Percentiles rank a stretch among this genome's conserved stretches.
phyloP scores from a whole-genome alignment of 805 yeast species.

The Cyberlindnera galapagoensis region DNA sequence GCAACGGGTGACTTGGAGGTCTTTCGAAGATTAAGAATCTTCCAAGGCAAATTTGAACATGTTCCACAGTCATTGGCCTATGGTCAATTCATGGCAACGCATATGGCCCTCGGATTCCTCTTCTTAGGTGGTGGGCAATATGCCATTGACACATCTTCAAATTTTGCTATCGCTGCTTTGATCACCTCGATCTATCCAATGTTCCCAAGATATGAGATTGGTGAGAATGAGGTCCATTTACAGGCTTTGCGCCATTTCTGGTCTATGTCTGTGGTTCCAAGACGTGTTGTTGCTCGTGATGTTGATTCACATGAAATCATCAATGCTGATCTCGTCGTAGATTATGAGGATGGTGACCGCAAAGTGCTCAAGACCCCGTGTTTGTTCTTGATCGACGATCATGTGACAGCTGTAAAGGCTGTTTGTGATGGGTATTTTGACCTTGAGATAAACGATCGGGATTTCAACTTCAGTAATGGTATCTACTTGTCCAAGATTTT shows the following conservation, averaged over 20 bases:
- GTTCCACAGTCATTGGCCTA: slow-evolving; percentile 31
- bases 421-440: slow-evolving; percentile 46
- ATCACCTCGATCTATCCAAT: slow-evolving; percentile 75
- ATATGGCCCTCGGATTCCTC: slow-evolving; percentile 79
- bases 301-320: slow-evolving; percentile 53
- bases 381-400: slow-evolving; percentile 53
- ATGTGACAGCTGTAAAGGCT: slow-evolving; percentile 42
- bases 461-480: slow-evolving; percentile 22
- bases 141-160: slow-evolving; percentile 55
- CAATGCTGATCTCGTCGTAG: slow-evolving; percentile 33
- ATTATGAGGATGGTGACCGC: slow-evolving; percentile 31
- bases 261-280: slow-evolving; percentile 74
- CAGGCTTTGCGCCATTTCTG: slow-evolving; percentile 89
- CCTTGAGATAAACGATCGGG: slow-evolving; percentile 33
- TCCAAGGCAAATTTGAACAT: slow-evolving; percentile 43
- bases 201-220: slow-evolving; percentile 41
- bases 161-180: slow-evolving; percentile 61
- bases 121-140: slow-evolving; percentile 92
- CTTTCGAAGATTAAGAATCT: slow-evolving; percentile 61
- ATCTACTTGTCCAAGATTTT: slow-evolving; percentile 45
- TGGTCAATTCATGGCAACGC: slow-evolving; percentile 72
- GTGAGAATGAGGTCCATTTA: slow-evolving; percentile 53
- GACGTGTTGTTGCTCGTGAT: slow-evolving; percentile 77
- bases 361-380: slow-evolving; percentile 50
- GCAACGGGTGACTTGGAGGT: slow-evolving; percentile 85